Evolutionary conservation across 768 basidiomycete genomes (phyloP).

Genomic region (Collybia sordida): DNA sequence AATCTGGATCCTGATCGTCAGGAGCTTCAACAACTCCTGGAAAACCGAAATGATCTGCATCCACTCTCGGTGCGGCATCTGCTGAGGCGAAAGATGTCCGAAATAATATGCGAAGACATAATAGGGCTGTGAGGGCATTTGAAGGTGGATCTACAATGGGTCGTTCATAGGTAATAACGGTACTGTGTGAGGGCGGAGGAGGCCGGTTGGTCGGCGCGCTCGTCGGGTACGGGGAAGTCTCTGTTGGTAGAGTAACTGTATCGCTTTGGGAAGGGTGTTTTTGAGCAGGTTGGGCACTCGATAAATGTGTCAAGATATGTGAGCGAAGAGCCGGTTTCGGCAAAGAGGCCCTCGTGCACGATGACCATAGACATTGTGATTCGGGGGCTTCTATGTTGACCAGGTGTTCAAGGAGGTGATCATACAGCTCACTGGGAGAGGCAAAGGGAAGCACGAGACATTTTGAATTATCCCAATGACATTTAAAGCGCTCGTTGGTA

Average conservation of each 20-base stretch:
- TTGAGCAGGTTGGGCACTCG: conserved; percentile 51
- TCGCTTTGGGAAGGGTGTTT: conserved; percentile 74
- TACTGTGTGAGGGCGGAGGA: conserved; percentile 69
- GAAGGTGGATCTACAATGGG: conserved; percentile 68
- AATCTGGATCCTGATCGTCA: conserved; percentile 60
- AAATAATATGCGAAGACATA: conserved; percentile 83
- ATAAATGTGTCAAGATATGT: conserved; percentile 79
- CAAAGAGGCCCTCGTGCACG: conserved; percentile 51
- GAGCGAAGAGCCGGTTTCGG: conserved; percentile 54
- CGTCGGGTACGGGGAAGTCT: conserved; percentile 53
- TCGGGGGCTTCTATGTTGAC: conserved; percentile 41
- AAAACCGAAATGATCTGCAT: conserved; percentile 88
- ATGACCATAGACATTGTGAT: conserved; percentile 68
- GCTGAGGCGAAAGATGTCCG: conserved; percentile 73
- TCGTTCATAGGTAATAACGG: conserved; percentile 55
- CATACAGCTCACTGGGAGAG: conserved; percentile 65
- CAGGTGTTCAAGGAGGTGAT: conserved; percentile 66
- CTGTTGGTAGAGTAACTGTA: conserved; percentile 64
- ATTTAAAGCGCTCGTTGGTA: conserved; percentile 65
- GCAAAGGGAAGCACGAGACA: conserved; percentile 48
- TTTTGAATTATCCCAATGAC: conserved; percentile 70
- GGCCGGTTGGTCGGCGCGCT: conserved; percentile 65
- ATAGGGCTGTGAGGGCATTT: conserved; percentile 74
- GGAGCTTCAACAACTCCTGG: conserved; percentile 78
- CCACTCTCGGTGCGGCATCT: conserved; percentile 66